These are phyloP conservation scores for Cercophora scortea DNA, from an alignment of 495 filamentous ascomycete species.

Conservation along the genomic window DNA sequence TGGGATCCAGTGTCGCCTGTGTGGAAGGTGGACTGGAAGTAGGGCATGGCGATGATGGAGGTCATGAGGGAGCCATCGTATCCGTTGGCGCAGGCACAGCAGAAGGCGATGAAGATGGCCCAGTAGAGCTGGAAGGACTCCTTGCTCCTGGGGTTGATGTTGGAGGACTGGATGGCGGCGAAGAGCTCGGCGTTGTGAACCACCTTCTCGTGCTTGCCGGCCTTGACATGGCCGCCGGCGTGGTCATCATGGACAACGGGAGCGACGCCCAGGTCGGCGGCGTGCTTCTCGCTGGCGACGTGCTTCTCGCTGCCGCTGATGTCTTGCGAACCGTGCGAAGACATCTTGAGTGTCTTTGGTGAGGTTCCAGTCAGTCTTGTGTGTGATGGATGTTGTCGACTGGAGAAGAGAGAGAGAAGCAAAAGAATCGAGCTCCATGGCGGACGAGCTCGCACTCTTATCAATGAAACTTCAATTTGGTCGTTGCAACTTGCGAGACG, in stretches of 20 bases:
- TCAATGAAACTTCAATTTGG: too few relatives aligned
- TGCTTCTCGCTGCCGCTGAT: constrained; percentile 18
- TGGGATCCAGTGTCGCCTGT: constrained; percentile 26
- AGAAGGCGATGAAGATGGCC: constrained; percentile 36
- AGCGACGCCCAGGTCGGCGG: constrained; percentile 10
- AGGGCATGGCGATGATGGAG: constrained; percentile 32
- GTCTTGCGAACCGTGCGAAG: constrained; percentile 22
- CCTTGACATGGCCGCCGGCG: constrained; percentile 23
- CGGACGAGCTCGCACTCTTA: too few relatives aligned
- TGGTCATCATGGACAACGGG: constrained; percentile 25
- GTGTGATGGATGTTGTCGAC: too few relatives aligned
- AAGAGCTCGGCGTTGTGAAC: constrained; percentile 52
- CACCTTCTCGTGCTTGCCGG: constrained; percentile 36
- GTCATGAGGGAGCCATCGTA: constrained; percentile 36
- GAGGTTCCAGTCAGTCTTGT: neutral
- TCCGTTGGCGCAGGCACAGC: constrained; percentile 45
- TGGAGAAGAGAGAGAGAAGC: too few relatives aligned
- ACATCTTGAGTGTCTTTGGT: constrained; percentile 14
- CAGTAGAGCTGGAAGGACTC: constrained; percentile 47
- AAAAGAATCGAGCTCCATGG: too few relatives aligned
- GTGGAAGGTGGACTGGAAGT: constrained; percentile 30
- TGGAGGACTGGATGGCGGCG: constrained; percentile 48
- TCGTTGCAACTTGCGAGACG: neutral
- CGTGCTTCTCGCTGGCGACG: constrained; percentile 2
- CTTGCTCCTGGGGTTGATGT: constrained; percentile 48